Evolutionary conservation across 352 stramenopile genomes (phyloP).

Genomic region (Phytophthora kernoviae): DNA sequence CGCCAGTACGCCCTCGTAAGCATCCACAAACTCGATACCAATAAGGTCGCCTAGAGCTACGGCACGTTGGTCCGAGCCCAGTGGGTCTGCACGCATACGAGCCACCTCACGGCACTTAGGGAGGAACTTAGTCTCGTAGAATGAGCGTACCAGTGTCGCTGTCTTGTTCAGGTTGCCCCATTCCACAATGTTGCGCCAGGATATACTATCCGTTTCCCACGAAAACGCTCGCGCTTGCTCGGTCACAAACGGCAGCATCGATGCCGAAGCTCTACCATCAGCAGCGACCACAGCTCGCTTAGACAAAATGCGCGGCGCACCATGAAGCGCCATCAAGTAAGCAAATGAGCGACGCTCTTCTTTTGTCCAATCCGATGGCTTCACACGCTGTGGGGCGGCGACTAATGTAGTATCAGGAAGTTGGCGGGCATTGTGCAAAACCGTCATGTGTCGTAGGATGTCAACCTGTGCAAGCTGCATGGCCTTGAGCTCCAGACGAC

Average conservation of each 20-base stretch:
- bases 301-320: slow-evolving; percentile 74
- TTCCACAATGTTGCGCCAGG: slow-evolving; percentile 83
- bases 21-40: slow-evolving; percentile 88
- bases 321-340: slow-evolving; percentile 77
- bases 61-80: slow-evolving; percentile 77
- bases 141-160: slow-evolving; percentile 52
- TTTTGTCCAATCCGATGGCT: slow-evolving; percentile 86
- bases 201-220: slow-evolving; percentile 82
- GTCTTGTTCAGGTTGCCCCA: slow-evolving; percentile 88
- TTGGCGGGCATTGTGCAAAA: slow-evolving; percentile 70
- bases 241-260: slow-evolving; percentile 32
- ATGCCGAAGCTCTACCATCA: slow-evolving; percentile 33
- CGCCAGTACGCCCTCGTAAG: slow-evolving; percentile 79
- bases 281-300: slow-evolving; percentile 52
- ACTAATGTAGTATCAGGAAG: slow-evolving; percentile 48
- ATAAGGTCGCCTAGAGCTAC: slow-evolving; percentile 77
- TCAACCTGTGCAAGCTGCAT: slow-evolving; percentile 86
- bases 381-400: slow-evolving; percentile 57
- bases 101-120: slow-evolving; percentile 80
- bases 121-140: slow-evolving; percentile 80
- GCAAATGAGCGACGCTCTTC: slow-evolving; percentile 83
- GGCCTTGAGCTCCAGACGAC: slow-evolving; percentile 83
- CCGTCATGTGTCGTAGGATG: slow-evolving; percentile 68
- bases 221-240: slow-evolving; percentile 55
- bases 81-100: slow-evolving; percentile 77